Evolutionary conservation across 75 land plant genomes (phyloP).

Genomic region (Cupressus sempervirens): DNA sequence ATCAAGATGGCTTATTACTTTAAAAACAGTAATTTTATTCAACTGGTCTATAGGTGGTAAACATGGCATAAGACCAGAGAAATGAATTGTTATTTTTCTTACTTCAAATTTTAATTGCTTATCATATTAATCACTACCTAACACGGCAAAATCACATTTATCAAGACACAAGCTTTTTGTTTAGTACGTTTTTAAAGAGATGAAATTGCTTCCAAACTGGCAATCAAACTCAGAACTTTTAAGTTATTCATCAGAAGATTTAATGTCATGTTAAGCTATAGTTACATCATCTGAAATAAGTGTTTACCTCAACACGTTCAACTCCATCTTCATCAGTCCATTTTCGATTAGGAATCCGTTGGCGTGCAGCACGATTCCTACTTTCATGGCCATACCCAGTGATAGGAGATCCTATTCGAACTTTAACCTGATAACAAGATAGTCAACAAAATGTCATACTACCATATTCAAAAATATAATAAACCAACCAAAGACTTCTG

Average conservation of each 20-base stretch:
- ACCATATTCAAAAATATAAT: background rate
- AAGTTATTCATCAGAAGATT: background rate
- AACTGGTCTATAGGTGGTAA: background rate
- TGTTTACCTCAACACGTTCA: slow-evolving; percentile 83
- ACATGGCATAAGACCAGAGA: background rate
- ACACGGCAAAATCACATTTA: background rate
- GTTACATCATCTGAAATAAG: background rate
- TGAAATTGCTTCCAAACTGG: background rate
- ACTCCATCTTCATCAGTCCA: slow-evolving; percentile 95
- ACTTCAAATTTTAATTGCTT: background rate
- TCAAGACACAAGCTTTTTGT: background rate
- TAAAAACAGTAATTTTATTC: background rate
- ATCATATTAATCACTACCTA: background rate
- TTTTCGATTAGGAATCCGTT: slow-evolving; percentile 64
- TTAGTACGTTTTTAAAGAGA: background rate
- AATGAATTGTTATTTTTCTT: background rate
- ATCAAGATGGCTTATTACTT: background rate
- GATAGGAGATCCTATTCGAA: slow-evolving; percentile 80
- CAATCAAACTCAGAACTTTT: background rate
- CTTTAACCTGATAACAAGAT: slow-evolving; percentile 54
- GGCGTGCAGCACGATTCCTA: slow-evolving; percentile 93
- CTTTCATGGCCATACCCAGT: slow-evolving; percentile 97
- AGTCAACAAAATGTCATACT: background rate
- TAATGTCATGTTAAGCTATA: background rate
- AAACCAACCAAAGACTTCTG: background rate